These are phyloP conservation scores for Neurospora terricola DNA, from an alignment of 495 filamentous ascomycete genomes.

Conservation along the genomic window DNA sequence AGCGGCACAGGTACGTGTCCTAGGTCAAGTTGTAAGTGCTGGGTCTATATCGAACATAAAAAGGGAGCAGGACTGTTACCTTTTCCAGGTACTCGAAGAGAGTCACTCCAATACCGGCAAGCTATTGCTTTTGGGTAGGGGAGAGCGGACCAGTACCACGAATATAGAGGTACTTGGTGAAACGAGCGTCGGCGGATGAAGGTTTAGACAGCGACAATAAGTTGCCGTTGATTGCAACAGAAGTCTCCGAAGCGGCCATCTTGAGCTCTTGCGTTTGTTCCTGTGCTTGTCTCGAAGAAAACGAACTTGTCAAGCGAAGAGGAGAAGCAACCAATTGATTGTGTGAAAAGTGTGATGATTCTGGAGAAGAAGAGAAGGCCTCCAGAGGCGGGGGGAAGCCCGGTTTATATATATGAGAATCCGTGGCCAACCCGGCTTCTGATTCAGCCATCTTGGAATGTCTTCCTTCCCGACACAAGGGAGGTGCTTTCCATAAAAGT, in stretches of 20 bases:
- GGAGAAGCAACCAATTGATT: neutral
- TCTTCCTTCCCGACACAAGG: neutral
- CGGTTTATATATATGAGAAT: neutral
- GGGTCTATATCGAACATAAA: neutral
- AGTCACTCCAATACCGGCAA: neutral
- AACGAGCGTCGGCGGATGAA: neutral
- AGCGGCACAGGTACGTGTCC: neutral
- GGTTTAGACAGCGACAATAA: neutral
- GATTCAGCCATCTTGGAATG: neutral
- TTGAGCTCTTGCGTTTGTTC: neutral
- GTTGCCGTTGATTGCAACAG: neutral
- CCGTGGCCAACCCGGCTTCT: neutral
- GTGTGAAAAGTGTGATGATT: neutral
- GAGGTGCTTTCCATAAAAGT: no score
- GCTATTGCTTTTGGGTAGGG: neutral
- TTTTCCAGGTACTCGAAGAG: neutral
- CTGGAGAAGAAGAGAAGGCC: neutral
- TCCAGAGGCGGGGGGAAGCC: neutral
- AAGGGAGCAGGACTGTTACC: neutral
- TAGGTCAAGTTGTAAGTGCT: neutral
- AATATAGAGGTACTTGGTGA: neutral
- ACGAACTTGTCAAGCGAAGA: neutral
- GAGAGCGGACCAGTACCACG: neutral
- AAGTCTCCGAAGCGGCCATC: neutral
- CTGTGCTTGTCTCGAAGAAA: neutral